phyloP scores from a whole-genome alignment of 106 monocot genomes.

The Ottelia alismoides region DNA sequence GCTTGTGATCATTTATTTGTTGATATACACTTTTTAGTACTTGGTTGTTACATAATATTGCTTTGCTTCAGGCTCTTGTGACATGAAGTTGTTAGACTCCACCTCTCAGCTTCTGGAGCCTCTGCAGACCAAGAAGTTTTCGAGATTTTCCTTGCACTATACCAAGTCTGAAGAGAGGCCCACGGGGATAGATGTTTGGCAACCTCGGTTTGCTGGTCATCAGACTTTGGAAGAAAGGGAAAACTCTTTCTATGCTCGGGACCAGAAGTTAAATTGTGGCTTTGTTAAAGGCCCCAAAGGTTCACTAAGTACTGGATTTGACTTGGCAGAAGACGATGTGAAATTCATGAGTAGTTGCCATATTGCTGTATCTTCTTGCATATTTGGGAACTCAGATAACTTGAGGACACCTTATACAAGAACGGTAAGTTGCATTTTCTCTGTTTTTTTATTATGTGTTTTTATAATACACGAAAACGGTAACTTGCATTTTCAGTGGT shows the following conservation, averaged over 20 bases:
- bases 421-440: conserved; percentile 39
- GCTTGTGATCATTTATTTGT: too few relatives aligned
- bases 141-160: too few relatives aligned
- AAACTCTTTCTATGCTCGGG: conserved; percentile 51
- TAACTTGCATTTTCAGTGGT: too few relatives aligned
- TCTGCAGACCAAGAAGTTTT: too few relatives aligned
- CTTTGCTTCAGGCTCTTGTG: too few relatives aligned
- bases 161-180: conserved; percentile 33
- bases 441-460: too few relatives aligned
- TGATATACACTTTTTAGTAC: too few relatives aligned
- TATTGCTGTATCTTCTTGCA: conserved; percentile 83
- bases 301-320: conserved; percentile 48
- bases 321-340: conserved; percentile 53
- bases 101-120: too few relatives aligned
- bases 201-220: conserved; percentile 60
- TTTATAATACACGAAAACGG: too few relatives aligned
- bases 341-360: conserved; percentile 48
- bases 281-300: conserved; percentile 54
- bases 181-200: conserved; percentile 8
- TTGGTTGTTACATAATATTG: too few relatives aligned
- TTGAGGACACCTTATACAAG: conserved; percentile 65
- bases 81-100: too few relatives aligned
- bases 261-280: conserved; percentile 74
- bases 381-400: conserved; percentile 87
- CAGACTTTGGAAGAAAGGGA: conserved; percentile 72